A percentile compares a stretch with the other conserved stretches of the same genome.
Evolutionary conservation across 2,329 filamentous ascomycete species (phyloP).

Genomic region (Nannizziopsis barbatae): DNA sequence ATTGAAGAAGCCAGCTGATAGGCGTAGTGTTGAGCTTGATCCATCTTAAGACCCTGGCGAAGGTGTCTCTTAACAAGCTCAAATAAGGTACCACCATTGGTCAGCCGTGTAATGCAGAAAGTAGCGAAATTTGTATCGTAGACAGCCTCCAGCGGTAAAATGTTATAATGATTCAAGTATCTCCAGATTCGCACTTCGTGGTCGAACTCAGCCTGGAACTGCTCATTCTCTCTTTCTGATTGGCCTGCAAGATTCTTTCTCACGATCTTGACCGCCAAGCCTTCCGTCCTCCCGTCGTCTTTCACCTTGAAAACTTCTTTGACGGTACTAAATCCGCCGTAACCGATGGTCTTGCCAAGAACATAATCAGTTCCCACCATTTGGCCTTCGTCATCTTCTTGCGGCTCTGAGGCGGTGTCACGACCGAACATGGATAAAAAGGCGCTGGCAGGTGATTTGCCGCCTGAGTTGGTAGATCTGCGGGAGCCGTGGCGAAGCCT

Average conservation of each 20-base stretch:
- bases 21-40: slow-evolving; percentile 48
- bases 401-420: slow-evolving; percentile 28
- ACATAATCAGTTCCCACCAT: slow-evolving; percentile 56
- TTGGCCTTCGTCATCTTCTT: slow-evolving; percentile 57
- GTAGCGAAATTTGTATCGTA: slow-evolving; percentile 59
- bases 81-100: slow-evolving; percentile 53
- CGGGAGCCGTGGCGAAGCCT: slow-evolving; percentile 32
- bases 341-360: slow-evolving; percentile 54
- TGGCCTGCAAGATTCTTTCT: slow-evolving; percentile 47
- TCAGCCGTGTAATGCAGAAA: slow-evolving; percentile 56
- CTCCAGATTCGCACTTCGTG: slow-evolving; percentile 59
- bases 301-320: slow-evolving; percentile 56
- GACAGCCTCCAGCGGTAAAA: slow-evolving; percentile 51
- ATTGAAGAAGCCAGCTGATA: slow-evolving; percentile 54
- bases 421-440: slow-evolving; percentile 47
- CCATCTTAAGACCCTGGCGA: slow-evolving; percentile 41
- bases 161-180: slow-evolving; percentile 51
- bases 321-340: slow-evolving; percentile 55
- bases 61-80: slow-evolving; percentile 49
- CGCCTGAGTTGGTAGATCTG: slow-evolving; percentile 40
- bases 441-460: slow-evolving; percentile 48
- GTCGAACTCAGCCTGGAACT: slow-evolving; percentile 55
- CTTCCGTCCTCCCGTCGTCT: slow-evolving; percentile 42
- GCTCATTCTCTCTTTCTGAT: slow-evolving; percentile 52
- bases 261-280: slow-evolving; percentile 55